Conservation (phyloP, 2,329 filamentous ascomycete genomes). For the Xylariaceae sp. region DNA sequence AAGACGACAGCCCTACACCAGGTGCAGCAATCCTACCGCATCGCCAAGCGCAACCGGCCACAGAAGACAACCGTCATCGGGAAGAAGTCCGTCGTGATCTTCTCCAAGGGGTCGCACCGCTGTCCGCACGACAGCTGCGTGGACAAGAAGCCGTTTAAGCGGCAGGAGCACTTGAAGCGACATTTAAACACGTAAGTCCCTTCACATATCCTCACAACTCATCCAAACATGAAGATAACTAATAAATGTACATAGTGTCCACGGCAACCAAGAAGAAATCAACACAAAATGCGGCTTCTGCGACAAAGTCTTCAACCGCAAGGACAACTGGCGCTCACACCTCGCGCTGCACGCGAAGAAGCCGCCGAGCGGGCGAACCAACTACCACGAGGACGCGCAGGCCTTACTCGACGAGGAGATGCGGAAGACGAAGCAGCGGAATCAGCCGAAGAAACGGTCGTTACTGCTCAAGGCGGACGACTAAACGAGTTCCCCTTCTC, state of each 20-base stretch:
- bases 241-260: slow-evolving; percentile 15
- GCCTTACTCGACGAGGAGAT: slow-evolving; percentile 23
- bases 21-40: slow-evolving; percentile 31
- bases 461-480: slow-evolving; percentile 16
- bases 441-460: slow-evolving; percentile 22
- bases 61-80: slow-evolving; percentile 14
- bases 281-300: slow-evolving; percentile 25
- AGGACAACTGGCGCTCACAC: slow-evolving; percentile 37
- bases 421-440: slow-evolving; percentile 24
- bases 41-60: slow-evolving; percentile 15
- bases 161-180: slow-evolving; percentile 52
- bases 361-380: slow-evolving; percentile 31
- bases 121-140: slow-evolving; percentile 44
- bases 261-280: slow-evolving; percentile 18
- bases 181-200: slow-evolving; percentile 44
- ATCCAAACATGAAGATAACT: neutral
- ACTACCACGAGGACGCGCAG: slow-evolving; percentile 29
- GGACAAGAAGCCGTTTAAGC: slow-evolving; percentile 39
- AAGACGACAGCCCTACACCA: slow-evolving; percentile 42
- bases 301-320: slow-evolving; percentile 33
- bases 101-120: slow-evolving; percentile 31
- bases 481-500: too few species aligned
- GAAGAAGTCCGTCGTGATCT: slow-evolving; percentile 21
- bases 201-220: neutral
- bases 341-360: slow-evolving; percentile 35